Base-by-base conservation (phyloP, 768 basidiomycete species). In the Psilocybe subaeruginosa region DNA sequence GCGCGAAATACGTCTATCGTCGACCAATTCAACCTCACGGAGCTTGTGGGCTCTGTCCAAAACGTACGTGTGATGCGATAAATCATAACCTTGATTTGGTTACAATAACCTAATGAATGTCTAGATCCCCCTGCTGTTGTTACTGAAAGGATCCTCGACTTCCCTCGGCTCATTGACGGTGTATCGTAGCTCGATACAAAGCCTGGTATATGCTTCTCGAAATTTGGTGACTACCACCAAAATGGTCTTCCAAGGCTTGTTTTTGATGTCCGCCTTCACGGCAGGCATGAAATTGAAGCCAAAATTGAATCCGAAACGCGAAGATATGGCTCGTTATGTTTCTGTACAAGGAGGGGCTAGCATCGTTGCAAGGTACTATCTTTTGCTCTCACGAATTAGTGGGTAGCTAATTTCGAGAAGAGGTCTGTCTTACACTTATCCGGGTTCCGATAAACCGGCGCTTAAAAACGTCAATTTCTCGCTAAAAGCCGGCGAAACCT, bases 231-330 rank as follows among this genome's bases (percentile, higher is more conserved):
- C 85, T 45, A 90, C 87, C 4, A 71, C 81, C 27, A 85, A 84
- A 59, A 87, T 89, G 86, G 86, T 87, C n/a, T 93, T 90, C 67
- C 93, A 96, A 72, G 85, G 87, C 33, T 82, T 95, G 53, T 95
- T 96, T 76, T 78, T 93, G 61, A 89, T 95, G 86, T 90, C 89
- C 51, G 92, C 93, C 6, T 95, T 93, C 70, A 87, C 85, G 67
- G 91, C 91, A 48, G 88, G 90, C 51, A 87, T 86, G 79, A 81
- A 83, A 64, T 74, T 93, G 62, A 83, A 85, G 64, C 90, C 90
- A 29, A 81, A 81, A 64, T 72, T 94, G 41, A 84, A 89, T 63
- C 91, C 91, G 33, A 74, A 74, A 54, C 76, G 82, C 29, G 83
- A 86, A 53, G 81, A 86, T 51, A 68, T 71, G 27, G 75, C 82